These are phyloP conservation scores for Pyrenophora teres DNA, from an alignment of 2,329 filamentous ascomycete genomes.

Conservation along the genomic window DNA sequence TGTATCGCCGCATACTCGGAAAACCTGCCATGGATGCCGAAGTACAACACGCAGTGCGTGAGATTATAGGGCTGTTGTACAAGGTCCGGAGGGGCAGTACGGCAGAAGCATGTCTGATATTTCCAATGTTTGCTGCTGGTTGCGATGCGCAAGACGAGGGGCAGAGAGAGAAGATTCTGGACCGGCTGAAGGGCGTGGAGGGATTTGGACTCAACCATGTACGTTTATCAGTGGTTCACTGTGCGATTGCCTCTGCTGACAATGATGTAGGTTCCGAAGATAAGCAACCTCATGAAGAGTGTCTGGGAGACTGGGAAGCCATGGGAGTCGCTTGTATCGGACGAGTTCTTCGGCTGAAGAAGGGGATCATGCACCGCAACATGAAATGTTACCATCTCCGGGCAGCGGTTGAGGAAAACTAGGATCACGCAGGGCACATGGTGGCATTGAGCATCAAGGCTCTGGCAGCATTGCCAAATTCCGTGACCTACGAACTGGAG, in stretches of 20 bases:
- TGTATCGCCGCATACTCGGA: slow-evolving; percentile 73
- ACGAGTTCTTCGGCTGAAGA: slow-evolving; percentile 66
- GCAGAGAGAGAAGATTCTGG: slow-evolving; percentile 65
- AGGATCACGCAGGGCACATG: too few species aligned
- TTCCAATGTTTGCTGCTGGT: slow-evolving; percentile 82
- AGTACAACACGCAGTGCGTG: slow-evolving; percentile 66
- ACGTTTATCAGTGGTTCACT: slow-evolving; percentile 23
- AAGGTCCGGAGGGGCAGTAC: slow-evolving; percentile 68
- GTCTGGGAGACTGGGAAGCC: slow-evolving; percentile 70
- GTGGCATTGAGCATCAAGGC: too few species aligned
- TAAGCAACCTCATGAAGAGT: slow-evolving; percentile 67
- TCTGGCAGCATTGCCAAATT: too few species aligned
- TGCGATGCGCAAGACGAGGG: slow-evolving; percentile 67
- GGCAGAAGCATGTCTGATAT: slow-evolving; percentile 75
- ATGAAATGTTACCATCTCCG: not conserved
- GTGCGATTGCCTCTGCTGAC: not conserved
- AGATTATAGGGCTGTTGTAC: slow-evolving; percentile 66
- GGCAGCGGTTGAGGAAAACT: too few species aligned
- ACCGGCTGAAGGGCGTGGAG: slow-evolving; percentile 70
- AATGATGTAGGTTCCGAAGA: slow-evolving; percentile 58
- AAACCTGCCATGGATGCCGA: slow-evolving; percentile 61
- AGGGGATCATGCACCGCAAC: not conserved
- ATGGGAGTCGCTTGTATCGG: slow-evolving; percentile 70
- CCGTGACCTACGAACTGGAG: too few species aligned
- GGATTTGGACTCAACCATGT: slow-evolving; percentile 78